Conservation (phyloP, 768 basidiomycete species). For the Auricularia auricula-judae region DNA sequence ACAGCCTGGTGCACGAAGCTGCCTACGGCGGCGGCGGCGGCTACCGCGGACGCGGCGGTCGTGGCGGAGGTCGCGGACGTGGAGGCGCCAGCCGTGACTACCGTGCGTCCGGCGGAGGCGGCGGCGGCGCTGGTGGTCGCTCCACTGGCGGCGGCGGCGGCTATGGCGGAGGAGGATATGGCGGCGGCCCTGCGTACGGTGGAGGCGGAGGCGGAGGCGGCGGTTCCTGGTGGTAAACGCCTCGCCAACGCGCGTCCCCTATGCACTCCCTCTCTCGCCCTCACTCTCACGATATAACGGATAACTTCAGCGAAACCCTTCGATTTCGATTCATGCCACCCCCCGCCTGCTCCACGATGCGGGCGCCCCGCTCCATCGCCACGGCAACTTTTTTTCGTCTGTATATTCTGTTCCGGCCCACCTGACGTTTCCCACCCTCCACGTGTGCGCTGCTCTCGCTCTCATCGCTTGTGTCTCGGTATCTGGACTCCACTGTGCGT, state of each 20-base stretch:
- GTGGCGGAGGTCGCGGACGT: slow-evolving; percentile 46
- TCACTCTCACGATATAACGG: background rate
- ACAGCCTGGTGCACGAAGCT: slow-evolving; percentile 72
- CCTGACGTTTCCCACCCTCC: background rate
- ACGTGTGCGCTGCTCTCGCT: slow-evolving; percentile 11
- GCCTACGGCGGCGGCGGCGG: slow-evolving; percentile 49
- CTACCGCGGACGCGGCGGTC: slow-evolving; percentile 37
- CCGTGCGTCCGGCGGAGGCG: slow-evolving; percentile 21
- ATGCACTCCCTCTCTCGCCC: slow-evolving; percentile 5
- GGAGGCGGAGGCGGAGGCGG: slow-evolving; percentile 36
- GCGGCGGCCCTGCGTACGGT: slow-evolving; percentile 26
- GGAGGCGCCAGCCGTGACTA: slow-evolving; percentile 36
- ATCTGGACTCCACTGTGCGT: slow-evolving; percentile 11
- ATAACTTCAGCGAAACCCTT: slow-evolving; percentile 10
- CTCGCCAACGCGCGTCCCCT: slow-evolving; percentile 1
- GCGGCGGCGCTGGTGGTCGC: slow-evolving; percentile 27
- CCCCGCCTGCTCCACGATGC: slow-evolving; percentile 14
- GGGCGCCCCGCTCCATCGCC: slow-evolving; percentile 20
- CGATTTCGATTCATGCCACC: slow-evolving; percentile 5
- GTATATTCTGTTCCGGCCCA: background rate
- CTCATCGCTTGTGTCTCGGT: slow-evolving; percentile 14
- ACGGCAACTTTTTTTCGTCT: background rate
- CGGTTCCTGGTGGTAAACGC: slow-evolving; percentile 38
- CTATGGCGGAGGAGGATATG: slow-evolving; percentile 18
- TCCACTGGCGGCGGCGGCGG: slow-evolving; percentile 17